Evolutionary conservation across 2,329 filamentous ascomycete genomes (phyloP), one percentile per base, ranked within the genome.

Genomic region (Corynespora cassiicola): DNA sequence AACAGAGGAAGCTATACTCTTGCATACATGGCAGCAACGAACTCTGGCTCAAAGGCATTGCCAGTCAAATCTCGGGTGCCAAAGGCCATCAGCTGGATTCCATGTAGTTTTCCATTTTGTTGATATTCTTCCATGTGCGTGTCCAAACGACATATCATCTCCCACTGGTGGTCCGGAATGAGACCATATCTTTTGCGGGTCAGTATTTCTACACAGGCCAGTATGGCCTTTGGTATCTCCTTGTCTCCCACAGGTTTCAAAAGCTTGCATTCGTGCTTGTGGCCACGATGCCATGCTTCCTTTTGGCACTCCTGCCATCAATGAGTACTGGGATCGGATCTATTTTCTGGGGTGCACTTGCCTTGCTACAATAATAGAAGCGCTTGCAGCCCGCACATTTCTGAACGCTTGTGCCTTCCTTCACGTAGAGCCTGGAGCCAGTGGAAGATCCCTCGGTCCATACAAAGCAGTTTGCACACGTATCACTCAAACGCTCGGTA

Each of bases 361-460:
- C 80, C 71, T 76, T 80, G 48, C 75, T 74, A 59, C 82, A 86
- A 58, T 85, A 86, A 47, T 71, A 76, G 3, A 82, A 75, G 20
- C 75, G 67, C 39, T 74, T 75, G 54, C 82, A 86, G 6, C 78
- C 78, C 3, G 75, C 75, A 56, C 82, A 86, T 16, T 70, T 72
- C 39, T 76, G 77, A n/a, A 84, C 66, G 17, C 45, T 59, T 19
- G 53, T 58, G 2, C 55, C 58, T 23, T 63, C 58, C 3, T 63
- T 56, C 3, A 63, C 60, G 36, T 66, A 67, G 7, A 61, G 36
- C 31, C 61, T 56, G 11, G 58, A 62, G 6, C 63, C 64, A 21
- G 54, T 54, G 4, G 56, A 50, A 7, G 59, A 56, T 4, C 55
- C 60, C 30, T 63, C 59, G 7, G 58, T 63, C 63, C 70, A 74